These are phyloP conservation scores for Nasturtium officinale DNA, from an alignment of 345 rosid genomes.

Conservation along the genomic window DNA sequence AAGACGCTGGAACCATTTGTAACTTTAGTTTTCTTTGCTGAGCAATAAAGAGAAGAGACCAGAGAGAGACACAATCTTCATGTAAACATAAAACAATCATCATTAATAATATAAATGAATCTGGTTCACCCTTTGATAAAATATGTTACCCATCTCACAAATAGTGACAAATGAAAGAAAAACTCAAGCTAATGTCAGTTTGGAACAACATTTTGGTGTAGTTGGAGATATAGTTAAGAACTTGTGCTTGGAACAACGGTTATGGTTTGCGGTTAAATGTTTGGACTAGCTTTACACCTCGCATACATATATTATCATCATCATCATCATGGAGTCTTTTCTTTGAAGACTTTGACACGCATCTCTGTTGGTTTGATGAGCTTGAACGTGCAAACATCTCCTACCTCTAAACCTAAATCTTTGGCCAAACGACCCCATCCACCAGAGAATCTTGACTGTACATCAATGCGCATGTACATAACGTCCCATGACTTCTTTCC, in stretches of 20 bases:
- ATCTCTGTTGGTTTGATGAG: conserved; percentile 33
- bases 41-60: conserved; percentile 18
- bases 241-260: neutral
- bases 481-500: conserved; percentile 32
- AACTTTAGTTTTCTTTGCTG: conserved; percentile 24
- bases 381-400: conserved; percentile 34
- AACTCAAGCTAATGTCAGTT: neutral
- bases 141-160: neutral
- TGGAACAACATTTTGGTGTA: neutral
- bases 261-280: conserved; percentile 5
- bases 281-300: neutral
- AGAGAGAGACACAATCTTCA: neutral
- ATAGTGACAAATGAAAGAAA: neutral
- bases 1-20: conserved; percentile 16
- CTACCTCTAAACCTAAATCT: conserved; percentile 19
- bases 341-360: conserved; percentile 22
- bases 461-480: conserved; percentile 16
- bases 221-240: conserved; percentile 15
- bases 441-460: conserved; percentile 34
- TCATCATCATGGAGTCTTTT: conserved; percentile 4
- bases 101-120: neutral
- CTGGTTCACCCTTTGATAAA: neutral
- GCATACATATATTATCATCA: neutral
- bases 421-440: conserved; percentile 38
- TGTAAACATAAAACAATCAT: conserved; percentile 20